Percentiles rank a stretch among this genome's conserved stretches.
These are phyloP conservation scores for Kwoniella newhampshirensis DNA, from an alignment of 768 basidiomycete species.

Conservation along the genomic window DNA sequence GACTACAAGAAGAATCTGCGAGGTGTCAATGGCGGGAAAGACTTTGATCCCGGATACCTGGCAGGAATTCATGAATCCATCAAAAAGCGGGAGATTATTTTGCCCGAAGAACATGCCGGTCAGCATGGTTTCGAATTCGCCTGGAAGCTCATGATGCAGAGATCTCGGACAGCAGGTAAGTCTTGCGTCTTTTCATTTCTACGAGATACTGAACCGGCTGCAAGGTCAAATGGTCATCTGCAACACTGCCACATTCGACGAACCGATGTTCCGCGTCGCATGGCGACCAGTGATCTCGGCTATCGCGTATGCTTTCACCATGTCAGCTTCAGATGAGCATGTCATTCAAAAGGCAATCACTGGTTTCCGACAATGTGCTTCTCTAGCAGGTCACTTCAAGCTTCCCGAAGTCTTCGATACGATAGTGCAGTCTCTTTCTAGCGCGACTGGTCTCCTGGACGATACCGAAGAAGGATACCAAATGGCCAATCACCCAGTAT, in stretches of 20 bases:
- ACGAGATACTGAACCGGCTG: not conserved
- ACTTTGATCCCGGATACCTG: constrained; percentile 84
- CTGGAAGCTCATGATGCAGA: constrained; percentile 89
- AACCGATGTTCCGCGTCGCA: constrained; percentile 87
- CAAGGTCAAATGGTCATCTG: constrained; percentile 70
- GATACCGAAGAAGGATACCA: constrained; percentile 63
- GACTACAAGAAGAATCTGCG: constrained; percentile 89
- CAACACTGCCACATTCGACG: constrained; percentile 77
- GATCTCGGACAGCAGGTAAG: constrained; percentile 76
- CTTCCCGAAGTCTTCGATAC: constrained; percentile 96
- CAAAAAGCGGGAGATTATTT: constrained; percentile 86
- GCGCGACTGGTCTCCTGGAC: constrained; percentile 79
- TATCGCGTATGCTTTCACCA: constrained; percentile 92
- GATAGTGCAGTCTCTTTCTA: constrained; percentile 86
- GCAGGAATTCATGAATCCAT: constrained; percentile 91
- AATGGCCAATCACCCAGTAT: constrained; percentile 72
- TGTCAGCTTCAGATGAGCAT: constrained; percentile 87
- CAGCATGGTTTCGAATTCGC: constrained; percentile 97
- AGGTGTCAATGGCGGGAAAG: constrained; percentile 80
- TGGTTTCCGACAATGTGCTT: constrained; percentile 96
- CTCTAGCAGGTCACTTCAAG: constrained; percentile 80
- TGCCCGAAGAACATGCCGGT: constrained; percentile 97
- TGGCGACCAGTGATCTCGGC: constrained; percentile 95
- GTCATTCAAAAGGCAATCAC: constrained; percentile 90
- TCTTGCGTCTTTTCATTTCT: constrained; percentile 3